Percentiles rank a stretch among this genome's conserved stretches.
Evolutionary conservation across 768 basidiomycete species (phyloP).

Genomic region (Galerina marginata): DNA sequence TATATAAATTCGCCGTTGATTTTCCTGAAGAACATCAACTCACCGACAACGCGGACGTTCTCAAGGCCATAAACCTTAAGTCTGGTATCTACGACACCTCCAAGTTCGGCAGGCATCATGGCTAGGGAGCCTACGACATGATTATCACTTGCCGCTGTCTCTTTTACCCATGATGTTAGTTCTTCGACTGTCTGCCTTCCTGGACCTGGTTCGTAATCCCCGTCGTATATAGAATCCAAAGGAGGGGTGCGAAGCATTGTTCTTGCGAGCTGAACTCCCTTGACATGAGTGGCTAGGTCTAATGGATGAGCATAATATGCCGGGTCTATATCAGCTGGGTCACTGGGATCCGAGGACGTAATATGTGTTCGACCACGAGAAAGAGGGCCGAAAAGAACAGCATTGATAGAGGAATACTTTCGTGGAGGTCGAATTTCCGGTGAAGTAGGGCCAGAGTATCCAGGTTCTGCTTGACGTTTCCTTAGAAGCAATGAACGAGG

Average conservation of each 20-base stretch:
- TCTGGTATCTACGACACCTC: conserved; percentile 43
- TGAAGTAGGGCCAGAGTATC: conserved; percentile 35
- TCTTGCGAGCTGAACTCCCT: conserved; percentile 35
- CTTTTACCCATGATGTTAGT: conserved; percentile 31
- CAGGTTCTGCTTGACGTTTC: conserved; percentile 30
- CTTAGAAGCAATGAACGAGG: neutral
- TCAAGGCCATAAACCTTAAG: conserved; percentile 40
- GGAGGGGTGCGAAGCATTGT: conserved; percentile 34
- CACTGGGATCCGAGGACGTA: conserved; percentile 44
- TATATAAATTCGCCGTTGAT: neutral
- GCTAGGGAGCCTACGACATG: conserved; percentile 42
- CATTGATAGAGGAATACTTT: conserved; percentile 38
- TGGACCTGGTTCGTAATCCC: conserved; percentile 37
- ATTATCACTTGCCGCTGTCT: conserved; percentile 34
- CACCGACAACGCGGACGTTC: conserved; percentile 42
- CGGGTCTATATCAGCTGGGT: conserved; percentile 54
- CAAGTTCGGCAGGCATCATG: conserved; percentile 45
- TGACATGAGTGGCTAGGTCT: conserved; percentile 37
- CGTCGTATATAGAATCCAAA: conserved; percentile 32
- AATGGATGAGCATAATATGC: conserved; percentile 44
- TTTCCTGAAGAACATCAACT: neutral
- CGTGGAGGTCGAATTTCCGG: conserved; percentile 23
- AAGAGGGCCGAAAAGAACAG: conserved; percentile 40
- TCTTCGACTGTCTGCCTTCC: conserved; percentile 23
- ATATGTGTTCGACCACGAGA: conserved; percentile 54